A percentile compares a stretch with the other conserved stretches of the same genome.
These are phyloP conservation scores for Aspergillus phoenicis DNA, from an alignment of 2,329 filamentous ascomycete genomes.

Conservation along the genomic window DNA sequence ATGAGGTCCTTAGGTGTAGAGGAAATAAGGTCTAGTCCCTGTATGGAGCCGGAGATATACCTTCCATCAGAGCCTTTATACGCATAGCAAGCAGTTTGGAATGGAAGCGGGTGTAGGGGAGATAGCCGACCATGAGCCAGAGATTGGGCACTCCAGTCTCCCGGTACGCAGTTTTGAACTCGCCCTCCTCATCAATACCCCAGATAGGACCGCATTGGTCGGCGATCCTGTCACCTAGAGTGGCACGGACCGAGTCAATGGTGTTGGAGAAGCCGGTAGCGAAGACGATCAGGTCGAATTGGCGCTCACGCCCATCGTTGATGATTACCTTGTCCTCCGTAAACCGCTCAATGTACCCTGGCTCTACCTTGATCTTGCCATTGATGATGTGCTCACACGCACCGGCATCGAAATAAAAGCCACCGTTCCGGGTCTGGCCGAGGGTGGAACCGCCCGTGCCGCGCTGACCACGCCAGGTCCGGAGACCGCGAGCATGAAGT, in stretches of 20 bases:
- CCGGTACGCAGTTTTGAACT: conserved; percentile 33
- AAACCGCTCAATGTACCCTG: conserved; percentile 11
- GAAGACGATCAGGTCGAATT: conserved; percentile 36
- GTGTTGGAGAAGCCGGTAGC: conserved; percentile 33
- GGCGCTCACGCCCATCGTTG: conserved; percentile 33
- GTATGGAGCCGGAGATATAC: conserved; percentile 7
- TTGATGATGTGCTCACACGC: conserved; percentile 33
- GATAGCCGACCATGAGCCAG: conserved; percentile 44
- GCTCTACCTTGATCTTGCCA: conserved; percentile 33
- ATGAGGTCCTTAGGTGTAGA: no score
- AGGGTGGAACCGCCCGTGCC: conserved; percentile 35
- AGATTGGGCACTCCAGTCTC: conserved; percentile 39
- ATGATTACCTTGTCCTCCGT: conserved; percentile 34
- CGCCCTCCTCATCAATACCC: conserved; percentile 35
- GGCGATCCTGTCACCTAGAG: conserved; percentile 29
- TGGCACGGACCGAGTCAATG: conserved; percentile 28
- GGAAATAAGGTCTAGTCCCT: neutral
- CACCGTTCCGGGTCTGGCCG: conserved; percentile 35
- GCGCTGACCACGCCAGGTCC: conserved; percentile 40
- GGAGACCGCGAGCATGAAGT: conserved; percentile 30
- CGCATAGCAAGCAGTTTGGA: conserved; percentile 40
- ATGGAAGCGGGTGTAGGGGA: conserved; percentile 38
- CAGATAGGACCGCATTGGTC: conserved; percentile 27
- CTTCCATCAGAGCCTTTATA: conserved; percentile 32
- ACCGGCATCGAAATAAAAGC: conserved; percentile 36